Conservation (phyloP, 768 basidiomycete genomes). For the Leccinum disarticulatum region DNA sequence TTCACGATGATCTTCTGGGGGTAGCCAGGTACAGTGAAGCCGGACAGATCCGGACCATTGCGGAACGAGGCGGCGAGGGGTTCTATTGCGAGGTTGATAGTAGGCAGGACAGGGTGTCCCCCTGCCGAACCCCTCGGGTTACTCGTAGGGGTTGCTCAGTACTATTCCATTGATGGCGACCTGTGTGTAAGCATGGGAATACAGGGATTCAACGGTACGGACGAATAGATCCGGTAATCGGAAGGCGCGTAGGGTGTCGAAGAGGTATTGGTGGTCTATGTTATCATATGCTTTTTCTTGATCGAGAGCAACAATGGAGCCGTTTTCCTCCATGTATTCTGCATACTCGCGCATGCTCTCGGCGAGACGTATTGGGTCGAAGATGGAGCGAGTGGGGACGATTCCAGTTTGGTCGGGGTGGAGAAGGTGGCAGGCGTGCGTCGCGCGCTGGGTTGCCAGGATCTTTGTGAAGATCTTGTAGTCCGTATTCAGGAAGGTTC, state of each 20-base stretch:
- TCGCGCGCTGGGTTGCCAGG: slow-evolving; percentile 18
- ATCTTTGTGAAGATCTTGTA: slow-evolving; percentile 35
- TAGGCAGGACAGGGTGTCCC: slow-evolving; percentile 34
- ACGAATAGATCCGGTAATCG: neutral
- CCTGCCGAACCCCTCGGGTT: slow-evolving; percentile 35
- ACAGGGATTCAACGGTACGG: neutral
- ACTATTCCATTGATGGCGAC: neutral
- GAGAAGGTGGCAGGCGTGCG: slow-evolving; percentile 9
- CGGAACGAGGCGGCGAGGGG: slow-evolving; percentile 10
- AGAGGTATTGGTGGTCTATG: slow-evolving; percentile 33
- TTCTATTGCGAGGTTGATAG: slow-evolving; percentile 34
- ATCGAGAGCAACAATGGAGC: slow-evolving; percentile 32
- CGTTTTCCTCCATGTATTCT: slow-evolving; percentile 22
- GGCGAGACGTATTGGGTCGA: slow-evolving; percentile 32
- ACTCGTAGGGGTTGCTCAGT: neutral
- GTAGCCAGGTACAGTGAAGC: neutral
- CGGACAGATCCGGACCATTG: neutral
- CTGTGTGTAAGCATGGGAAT: neutral
- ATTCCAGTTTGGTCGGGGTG: slow-evolving; percentile 40
- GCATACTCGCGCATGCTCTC: slow-evolving; percentile 22
- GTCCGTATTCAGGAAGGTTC: slow-evolving; percentile 35
- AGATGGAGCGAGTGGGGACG: slow-evolving; percentile 27
- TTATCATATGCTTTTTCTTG: slow-evolving; percentile 42
- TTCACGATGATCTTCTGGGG: neutral
- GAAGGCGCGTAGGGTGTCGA: neutral